These are phyloP conservation scores for Pterocarpus santalinus DNA, from an alignment of 306 rosid genomes.

Conservation along the genomic window DNA sequence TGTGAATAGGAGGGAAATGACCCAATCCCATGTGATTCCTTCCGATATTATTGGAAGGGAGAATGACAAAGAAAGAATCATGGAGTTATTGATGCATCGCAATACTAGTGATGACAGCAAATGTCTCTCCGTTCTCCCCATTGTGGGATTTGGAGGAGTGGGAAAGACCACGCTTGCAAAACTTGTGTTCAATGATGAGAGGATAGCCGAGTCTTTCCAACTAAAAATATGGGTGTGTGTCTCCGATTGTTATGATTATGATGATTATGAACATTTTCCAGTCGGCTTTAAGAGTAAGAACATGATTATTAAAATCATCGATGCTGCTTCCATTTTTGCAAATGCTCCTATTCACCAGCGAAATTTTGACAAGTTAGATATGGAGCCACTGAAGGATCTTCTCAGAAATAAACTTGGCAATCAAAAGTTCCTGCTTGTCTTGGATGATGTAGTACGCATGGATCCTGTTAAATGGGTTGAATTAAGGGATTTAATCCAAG, in stretches of 20 bases:
- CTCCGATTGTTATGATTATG: too few species aligned
- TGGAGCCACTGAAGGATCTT: not conserved
- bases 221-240: not conserved
- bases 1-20: not conserved
- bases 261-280: not conserved
- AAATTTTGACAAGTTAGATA: not conserved
- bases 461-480: not conserved
- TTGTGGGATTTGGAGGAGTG: conserved; percentile 4
- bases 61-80: not conserved
- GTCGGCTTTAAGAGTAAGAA: not conserved
- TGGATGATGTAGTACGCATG: not conserved
- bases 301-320: not conserved
- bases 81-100: not conserved
- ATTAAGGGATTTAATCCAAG: conserved; percentile 8
- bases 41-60: conserved; percentile 5
- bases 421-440: not conserved
- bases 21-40: not conserved
- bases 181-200: not conserved
- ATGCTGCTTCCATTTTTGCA: not conserved
- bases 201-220: not conserved
- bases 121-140: not conserved
- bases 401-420: not conserved
- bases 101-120: not conserved
- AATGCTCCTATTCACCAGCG: not conserved
- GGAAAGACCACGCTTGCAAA: not conserved